Base-by-base conservation (phyloP, 2,329 filamentous ascomycete genomes). In the Epichloe festucae region DNA sequence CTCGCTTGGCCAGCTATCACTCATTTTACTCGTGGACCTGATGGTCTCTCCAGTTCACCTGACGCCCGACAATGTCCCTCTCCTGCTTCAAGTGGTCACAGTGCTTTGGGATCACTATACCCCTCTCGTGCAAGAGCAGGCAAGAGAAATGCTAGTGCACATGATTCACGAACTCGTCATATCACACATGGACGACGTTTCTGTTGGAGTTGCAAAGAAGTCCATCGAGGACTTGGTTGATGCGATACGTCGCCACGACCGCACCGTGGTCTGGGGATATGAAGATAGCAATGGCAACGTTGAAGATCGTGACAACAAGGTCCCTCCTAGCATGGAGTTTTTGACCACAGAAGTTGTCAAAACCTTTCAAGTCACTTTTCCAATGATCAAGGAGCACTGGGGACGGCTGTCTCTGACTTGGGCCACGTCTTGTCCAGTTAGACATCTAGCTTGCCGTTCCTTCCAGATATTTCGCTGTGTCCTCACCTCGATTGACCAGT, bases 41-140 rank as follows among this genome's bases (percentile, higher is more conserved):
- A 94, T 98, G 80, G 90, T 98, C 11, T 87, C 91, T 10, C 91
- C 93, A 0, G 83, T 95, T 38, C 84, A 89, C 49, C 74, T 97
- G 15, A 76, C 80, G 2, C 75, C 82, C 17, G 88, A 95, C 46
- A 87, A 86, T 59, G 79, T 97, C 3, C 89, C 91, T 1, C 78
- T 95, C 27, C 73, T 98, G 19, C 73, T 98, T 14, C 93, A 98
- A 66, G 87, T 95, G 8, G 84, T 96, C 5, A 84, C 91, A 12
- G 89, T 97, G 3, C 77, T 97, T 2, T 98, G 93, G 93, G 94
- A 98, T 65, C 91, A 97, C 62, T 96, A 98, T 62, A 95, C 88
- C 1, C 82, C 88, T 3, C 79, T 96, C 11, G 93, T 98, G 1
- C 91, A 97, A 65, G 93, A 97, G 58, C 91, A 98, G 66, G 90